Conservation (phyloP, 345 rosid genomes). For the Eucalyptus regnans region DNA sequence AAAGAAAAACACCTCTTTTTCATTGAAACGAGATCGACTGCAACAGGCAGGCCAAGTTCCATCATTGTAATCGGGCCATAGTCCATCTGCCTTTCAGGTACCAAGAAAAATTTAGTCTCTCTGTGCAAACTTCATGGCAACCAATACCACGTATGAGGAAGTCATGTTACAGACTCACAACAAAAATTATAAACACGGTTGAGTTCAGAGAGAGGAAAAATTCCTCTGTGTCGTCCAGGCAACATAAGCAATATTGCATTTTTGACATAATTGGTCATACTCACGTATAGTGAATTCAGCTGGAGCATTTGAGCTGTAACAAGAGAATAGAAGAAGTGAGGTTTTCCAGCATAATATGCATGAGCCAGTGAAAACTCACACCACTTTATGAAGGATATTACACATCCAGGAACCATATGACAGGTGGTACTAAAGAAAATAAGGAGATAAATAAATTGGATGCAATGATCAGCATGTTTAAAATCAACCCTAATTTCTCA, state of each 20-base stretch:
- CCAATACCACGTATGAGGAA: background rate
- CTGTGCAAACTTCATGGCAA: background rate
- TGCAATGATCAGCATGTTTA: background rate
- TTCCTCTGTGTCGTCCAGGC: background rate
- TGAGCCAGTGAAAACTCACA: background rate
- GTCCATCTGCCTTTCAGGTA: constrained; percentile 46
- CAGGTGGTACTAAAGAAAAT: background rate
- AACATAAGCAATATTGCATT: background rate
- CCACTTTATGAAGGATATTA: background rate
- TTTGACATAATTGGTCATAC: constrained; percentile 6
- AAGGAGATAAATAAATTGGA: background rate
- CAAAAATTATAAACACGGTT: background rate
- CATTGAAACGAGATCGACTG: constrained; percentile 33
- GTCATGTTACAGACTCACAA: background rate
- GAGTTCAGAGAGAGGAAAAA: background rate
- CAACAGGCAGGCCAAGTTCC: constrained; percentile 95
- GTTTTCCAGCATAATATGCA: background rate
- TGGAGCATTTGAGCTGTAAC: constrained; percentile 52
- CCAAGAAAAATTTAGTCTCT: background rate
- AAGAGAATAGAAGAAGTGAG: background rate
- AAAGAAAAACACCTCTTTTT: constrained; percentile 42
- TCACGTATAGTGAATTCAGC: constrained; percentile 88
- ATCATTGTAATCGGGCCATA: constrained; percentile 97
- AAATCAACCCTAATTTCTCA: background rate
- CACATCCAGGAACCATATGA: background rate